Percentiles rank a stretch among this genome's conserved stretches.
Conservation (phyloP, 495 filamentous ascomycete genomes). For the Xylaria palmicola region DNA sequence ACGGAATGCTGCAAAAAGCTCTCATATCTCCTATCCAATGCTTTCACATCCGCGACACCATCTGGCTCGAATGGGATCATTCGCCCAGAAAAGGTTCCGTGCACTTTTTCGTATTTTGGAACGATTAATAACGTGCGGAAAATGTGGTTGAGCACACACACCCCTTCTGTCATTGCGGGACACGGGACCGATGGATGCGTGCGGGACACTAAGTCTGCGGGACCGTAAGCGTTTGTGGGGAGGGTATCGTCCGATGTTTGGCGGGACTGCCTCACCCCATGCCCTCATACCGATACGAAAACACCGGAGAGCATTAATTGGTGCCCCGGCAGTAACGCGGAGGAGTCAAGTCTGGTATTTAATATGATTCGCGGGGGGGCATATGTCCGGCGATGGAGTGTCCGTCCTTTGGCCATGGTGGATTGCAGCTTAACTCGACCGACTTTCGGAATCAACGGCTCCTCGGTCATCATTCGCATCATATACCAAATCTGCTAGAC, state of each 20-base stretch:
- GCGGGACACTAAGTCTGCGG: constrained; percentile 9
- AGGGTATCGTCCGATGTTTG: not conserved
- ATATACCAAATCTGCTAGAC: too few species aligned
- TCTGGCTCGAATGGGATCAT: not conserved
- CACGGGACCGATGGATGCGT: not conserved
- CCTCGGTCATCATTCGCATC: too few species aligned
- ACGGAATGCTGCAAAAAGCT: not conserved
- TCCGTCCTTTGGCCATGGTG: not conserved
- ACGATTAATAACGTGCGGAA: not conserved
- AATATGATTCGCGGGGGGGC: not conserved
- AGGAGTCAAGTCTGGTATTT: not conserved
- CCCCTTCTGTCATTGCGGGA: constrained; percentile 9
- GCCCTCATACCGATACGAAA: not conserved
- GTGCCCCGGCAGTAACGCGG: not conserved
- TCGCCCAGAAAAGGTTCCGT: not conserved
- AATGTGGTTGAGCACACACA: not conserved
- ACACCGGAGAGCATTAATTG: not conserved
- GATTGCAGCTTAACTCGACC: not conserved
- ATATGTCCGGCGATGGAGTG: not conserved
- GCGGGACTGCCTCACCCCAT: not conserved
- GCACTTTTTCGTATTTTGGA: not conserved
- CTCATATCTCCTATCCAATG: not conserved
- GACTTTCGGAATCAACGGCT: too few species aligned
- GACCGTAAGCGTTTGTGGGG: constrained; percentile 1
- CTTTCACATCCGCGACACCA: not conserved